phyloP scores from a whole-genome alignment of 495 filamentous ascomycete species.

The Penicillium subrubescens region DNA sequence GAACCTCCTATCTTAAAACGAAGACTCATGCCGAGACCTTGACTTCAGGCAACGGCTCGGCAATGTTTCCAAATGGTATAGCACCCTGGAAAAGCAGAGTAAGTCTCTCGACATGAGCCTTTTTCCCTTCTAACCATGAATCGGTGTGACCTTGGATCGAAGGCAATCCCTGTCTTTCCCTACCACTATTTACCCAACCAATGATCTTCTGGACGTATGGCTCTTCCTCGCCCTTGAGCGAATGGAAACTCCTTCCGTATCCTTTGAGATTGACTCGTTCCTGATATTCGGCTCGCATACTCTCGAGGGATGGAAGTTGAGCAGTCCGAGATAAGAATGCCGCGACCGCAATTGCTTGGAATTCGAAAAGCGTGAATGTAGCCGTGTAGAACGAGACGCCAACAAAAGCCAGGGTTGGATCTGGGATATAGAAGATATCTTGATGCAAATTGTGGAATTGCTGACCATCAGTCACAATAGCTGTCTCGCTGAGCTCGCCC shows the following conservation, averaged over 20 bases:
- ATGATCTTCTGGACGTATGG: conserved; percentile 57
- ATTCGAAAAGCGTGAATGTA: conserved; percentile 67
- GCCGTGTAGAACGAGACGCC: conserved; percentile 62
- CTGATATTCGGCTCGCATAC: conserved; percentile 57
- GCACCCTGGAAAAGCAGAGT: conserved; percentile 17
- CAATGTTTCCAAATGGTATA: not conserved
- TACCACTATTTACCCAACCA: conserved; percentile 53
- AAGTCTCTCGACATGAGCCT: conserved; percentile 30
- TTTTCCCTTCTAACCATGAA: conserved; percentile 43
- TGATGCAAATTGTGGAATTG: conserved; percentile 69
- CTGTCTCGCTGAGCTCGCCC: conserved; percentile 45
- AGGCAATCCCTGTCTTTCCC: conserved; percentile 28
- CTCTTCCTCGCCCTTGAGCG: conserved; percentile 53
- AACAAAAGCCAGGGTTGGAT: conserved; percentile 62
- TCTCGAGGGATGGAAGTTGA: conserved; percentile 45
- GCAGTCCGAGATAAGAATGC: conserved; percentile 57
- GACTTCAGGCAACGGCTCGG: not conserved
- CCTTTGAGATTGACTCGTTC: conserved; percentile 47
- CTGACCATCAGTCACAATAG: conserved; percentile 63
- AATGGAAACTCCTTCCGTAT: conserved; percentile 55
- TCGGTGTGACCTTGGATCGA: conserved; percentile 48
- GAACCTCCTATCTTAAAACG: not conserved
- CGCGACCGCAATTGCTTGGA: conserved; percentile 62
- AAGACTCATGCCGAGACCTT: not conserved
- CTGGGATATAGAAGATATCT: conserved; percentile 68